A percentile compares a stretch with the other conserved stretches of the same genome.
These are phyloP conservation scores for Sclerotinia subarctica DNA, from an alignment of 2,329 filamentous ascomycete genomes.

Conservation along the genomic window DNA sequence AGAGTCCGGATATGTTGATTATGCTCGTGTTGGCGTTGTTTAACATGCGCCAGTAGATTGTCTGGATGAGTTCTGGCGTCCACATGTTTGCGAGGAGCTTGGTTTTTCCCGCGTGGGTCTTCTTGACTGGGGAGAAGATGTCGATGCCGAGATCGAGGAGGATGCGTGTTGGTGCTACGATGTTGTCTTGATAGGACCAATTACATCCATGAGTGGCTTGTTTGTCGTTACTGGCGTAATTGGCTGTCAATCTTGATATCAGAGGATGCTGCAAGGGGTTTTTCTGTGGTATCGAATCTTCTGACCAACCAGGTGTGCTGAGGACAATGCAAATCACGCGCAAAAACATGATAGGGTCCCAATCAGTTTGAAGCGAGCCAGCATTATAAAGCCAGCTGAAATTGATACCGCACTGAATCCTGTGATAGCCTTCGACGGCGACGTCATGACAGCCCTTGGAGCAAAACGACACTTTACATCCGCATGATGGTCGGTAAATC, in stretches of 20 bases:
- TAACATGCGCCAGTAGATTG: constrained; percentile 32
- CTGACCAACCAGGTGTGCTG: constrained; percentile 19
- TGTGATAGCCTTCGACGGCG: constrained; percentile 31
- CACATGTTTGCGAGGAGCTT: constrained; percentile 17
- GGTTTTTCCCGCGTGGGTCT: not conserved
- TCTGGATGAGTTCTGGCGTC: constrained; percentile 34
- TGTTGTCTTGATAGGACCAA: constrained; percentile 33
- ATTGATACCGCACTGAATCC: constrained; percentile 30
- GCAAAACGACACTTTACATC: constrained; percentile 30
- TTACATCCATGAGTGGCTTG: constrained; percentile 14
- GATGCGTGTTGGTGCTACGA: constrained; percentile 28
- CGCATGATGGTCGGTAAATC: constrained; percentile 25
- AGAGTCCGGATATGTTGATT: not conserved
- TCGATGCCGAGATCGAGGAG: constrained; percentile 32
- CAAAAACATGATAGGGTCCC: constrained; percentile 29
- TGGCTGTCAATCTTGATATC: constrained; percentile 30
- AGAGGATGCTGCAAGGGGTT: constrained; percentile 32
- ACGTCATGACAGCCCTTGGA: constrained; percentile 27
- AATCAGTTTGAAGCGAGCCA: constrained; percentile 12
- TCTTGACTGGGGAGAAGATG: constrained; percentile 25
- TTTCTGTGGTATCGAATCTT: not conserved
- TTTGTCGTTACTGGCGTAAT: constrained; percentile 26
- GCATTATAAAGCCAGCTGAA: constrained; percentile 30
- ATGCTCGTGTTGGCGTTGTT: constrained; percentile 33
- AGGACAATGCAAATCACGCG: constrained; percentile 31